Percentiles rank a stretch among this genome's conserved stretches.
Evolutionary conservation across 164 flowering plant genomes (phyloP).

Genomic region (Magnolia sinica): DNA sequence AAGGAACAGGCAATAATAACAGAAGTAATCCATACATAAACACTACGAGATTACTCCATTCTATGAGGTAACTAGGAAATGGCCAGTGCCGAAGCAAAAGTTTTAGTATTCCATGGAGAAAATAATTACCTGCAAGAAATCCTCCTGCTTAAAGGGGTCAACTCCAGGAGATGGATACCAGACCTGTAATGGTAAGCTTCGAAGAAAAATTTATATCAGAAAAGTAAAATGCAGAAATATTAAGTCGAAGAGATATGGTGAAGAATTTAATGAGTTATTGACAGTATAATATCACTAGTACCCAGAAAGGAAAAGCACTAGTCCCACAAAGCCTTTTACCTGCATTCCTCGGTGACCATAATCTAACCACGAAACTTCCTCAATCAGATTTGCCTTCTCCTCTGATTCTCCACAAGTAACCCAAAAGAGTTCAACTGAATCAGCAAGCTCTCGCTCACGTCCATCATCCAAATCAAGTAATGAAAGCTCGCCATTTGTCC

Average conservation of each 20-base stretch:
- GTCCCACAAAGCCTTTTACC: conserved; percentile 44
- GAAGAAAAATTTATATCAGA: conserved; percentile 52
- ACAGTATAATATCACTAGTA: neutral
- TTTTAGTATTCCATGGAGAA: neutral
- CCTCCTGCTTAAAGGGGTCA: conserved; percentile 90
- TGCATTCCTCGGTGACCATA: conserved; percentile 98
- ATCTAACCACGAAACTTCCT: conserved; percentile 97
- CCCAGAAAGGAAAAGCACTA: neutral
- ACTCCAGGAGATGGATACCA: conserved; percentile 98
- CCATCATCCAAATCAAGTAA: conserved; percentile 97
- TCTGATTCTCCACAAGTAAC: conserved; percentile 93
- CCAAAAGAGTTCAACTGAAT: conserved; percentile 94
- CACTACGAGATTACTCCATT: too few species aligned
- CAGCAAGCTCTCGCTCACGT: conserved; percentile 82
- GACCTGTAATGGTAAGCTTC: conserved; percentile 67
- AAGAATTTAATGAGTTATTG: neutral
- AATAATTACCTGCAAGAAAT: conserved; percentile 81
- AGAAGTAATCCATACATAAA: too few species aligned
- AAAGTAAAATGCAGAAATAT: conserved; percentile 18
- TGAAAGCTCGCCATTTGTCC: conserved; percentile 91
- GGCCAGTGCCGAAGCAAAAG: neutral
- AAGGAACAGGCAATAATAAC: too few species aligned
- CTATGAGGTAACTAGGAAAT: neutral
- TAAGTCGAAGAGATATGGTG: neutral
- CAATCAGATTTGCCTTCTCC: conserved; percentile 81